Evolutionary conservation across 2,329 filamentous ascomycete species (phyloP).

Genomic region (Fusarium sarcochroum): DNA sequence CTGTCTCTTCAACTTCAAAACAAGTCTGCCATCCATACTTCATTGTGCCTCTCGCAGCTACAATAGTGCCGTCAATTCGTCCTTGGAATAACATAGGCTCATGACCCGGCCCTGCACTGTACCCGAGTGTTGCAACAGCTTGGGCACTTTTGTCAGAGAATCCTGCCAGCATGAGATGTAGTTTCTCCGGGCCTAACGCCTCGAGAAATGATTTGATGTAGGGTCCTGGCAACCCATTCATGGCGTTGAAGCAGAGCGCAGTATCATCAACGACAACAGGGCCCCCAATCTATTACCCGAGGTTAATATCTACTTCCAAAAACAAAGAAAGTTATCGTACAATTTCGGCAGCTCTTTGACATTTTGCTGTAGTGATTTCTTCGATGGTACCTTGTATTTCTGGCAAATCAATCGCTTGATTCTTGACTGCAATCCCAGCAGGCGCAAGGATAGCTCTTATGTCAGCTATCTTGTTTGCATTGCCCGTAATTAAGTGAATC

Average conservation of each 20-base stretch:
- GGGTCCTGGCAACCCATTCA: not conserved
- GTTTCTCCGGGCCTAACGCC: not conserved
- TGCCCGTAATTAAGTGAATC: not conserved
- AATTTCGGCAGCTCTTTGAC: not conserved
- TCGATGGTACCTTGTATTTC: constrained; percentile 6
- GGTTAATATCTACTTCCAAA: not conserved
- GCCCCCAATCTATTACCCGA: not conserved
- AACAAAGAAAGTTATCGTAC: not conserved
- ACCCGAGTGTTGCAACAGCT: not conserved
- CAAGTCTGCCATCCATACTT: not conserved
- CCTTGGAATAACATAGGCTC: not conserved
- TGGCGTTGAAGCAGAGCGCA: constrained; percentile 8
- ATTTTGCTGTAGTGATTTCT: constrained; percentile 3
- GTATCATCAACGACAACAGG: constrained; percentile 3
- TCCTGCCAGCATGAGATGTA: not conserved
- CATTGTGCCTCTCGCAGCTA: not conserved
- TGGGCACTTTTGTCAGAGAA: not conserved
- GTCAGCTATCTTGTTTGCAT: not conserved
- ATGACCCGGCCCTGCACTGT: not conserved
- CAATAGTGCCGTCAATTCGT: not conserved
- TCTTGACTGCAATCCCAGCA: not conserved
- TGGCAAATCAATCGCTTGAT: not conserved
- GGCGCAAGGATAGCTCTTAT: not conserved
- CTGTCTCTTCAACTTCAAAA: not conserved
- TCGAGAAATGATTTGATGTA: constrained; percentile 2